Percentiles rank a stretch among this genome's conserved stretches.
Evolutionary conservation across 2,329 filamentous ascomycete species (phyloP).

Genomic region (Magnaporthales sp.): DNA sequence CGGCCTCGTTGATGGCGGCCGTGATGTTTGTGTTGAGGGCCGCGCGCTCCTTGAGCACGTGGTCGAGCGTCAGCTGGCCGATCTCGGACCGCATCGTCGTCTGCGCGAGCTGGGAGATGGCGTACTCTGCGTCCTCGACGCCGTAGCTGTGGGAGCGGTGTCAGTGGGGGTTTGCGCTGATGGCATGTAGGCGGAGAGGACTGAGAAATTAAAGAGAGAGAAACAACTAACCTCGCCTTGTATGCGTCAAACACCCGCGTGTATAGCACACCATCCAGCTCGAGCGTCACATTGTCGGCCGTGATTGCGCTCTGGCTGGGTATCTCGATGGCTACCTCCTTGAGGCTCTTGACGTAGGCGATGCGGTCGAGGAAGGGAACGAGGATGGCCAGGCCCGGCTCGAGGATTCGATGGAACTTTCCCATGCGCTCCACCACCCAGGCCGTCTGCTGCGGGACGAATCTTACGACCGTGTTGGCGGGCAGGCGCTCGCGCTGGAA

Average conservation of each 20-base stretch:
- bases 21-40: conserved; percentile 97
- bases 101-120: conserved; percentile 94
- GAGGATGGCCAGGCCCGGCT: conserved; percentile 83
- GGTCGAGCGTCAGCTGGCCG: conserved; percentile 89
- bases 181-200: not conserved
- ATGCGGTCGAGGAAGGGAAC: conserved; percentile 91
- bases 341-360: conserved; percentile 94
- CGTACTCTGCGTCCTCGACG: conserved; percentile 97
- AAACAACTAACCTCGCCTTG: conserved; percentile 68
- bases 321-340: conserved; percentile 94
- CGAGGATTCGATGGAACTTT: conserved; percentile 86
- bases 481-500: conserved; percentile 70
- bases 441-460: conserved; percentile 98
- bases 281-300: conserved; percentile 94
- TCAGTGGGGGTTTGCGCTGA: not conserved
- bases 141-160: conserved; percentile 61
- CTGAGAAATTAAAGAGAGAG: not conserved
- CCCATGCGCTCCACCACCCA: conserved; percentile 99
- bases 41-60: conserved; percentile 94
- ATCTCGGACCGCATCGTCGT: conserved; percentile 99
- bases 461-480: conserved; percentile 89
- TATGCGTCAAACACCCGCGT: conserved; percentile 96
- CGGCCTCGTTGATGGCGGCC: conserved; percentile 96
- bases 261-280: conserved; percentile 91
- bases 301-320: conserved; percentile 97